Conservation (phyloP, 441 rosid species). For the Gossypium davidsonii region DNA sequence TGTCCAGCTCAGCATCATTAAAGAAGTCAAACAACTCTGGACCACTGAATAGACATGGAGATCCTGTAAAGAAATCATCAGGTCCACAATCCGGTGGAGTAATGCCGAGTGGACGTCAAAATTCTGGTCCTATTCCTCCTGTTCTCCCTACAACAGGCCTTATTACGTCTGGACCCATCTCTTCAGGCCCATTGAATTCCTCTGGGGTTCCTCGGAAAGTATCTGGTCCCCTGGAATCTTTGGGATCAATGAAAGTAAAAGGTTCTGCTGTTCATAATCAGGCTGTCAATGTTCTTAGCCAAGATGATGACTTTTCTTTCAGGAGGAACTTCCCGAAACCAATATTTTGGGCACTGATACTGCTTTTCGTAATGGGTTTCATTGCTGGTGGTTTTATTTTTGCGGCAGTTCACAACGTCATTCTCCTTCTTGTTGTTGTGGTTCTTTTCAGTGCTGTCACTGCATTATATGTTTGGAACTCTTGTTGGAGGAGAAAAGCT, state of each 20-base stretch:
- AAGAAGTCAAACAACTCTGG: slow-evolving; percentile 79
- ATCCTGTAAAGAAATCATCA: slow-evolving; percentile 73
- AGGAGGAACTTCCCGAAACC: slow-evolving; percentile 66
- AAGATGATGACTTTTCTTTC: slow-evolving; percentile 67
- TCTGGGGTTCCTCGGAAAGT: slow-evolving; percentile 84
- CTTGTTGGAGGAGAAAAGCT: slow-evolving; percentile 74
- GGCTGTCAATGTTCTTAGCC: slow-evolving; percentile 59
- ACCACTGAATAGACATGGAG: slow-evolving; percentile 89
- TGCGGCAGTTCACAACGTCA: slow-evolving; percentile 80
- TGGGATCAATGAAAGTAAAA: slow-evolving; percentile 62
- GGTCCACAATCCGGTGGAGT: slow-evolving; percentile 93
- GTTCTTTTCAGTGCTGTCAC: slow-evolving; percentile 60
- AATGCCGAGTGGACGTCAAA: slow-evolving; percentile 71
- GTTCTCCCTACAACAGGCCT: slow-evolving; percentile 87
- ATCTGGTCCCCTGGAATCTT: slow-evolving; percentile 83
- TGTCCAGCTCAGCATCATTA: slow-evolving; percentile 38
- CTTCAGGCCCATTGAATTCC: slow-evolving; percentile 75
- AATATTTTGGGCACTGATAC: slow-evolving; percentile 67
- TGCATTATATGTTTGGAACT: slow-evolving; percentile 76
- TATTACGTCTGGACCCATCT: slow-evolving; percentile 85
- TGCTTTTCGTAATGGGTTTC: slow-evolving; percentile 77
- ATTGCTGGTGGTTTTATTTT: slow-evolving; percentile 81
- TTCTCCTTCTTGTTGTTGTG: slow-evolving; percentile 67
- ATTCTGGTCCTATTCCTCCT: slow-evolving; percentile 79
- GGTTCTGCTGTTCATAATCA: slow-evolving; percentile 69